These are phyloP conservation scores for Solanum chilense DNA, from an alignment of 257 asterid genomes.

Conservation along the genomic window DNA sequence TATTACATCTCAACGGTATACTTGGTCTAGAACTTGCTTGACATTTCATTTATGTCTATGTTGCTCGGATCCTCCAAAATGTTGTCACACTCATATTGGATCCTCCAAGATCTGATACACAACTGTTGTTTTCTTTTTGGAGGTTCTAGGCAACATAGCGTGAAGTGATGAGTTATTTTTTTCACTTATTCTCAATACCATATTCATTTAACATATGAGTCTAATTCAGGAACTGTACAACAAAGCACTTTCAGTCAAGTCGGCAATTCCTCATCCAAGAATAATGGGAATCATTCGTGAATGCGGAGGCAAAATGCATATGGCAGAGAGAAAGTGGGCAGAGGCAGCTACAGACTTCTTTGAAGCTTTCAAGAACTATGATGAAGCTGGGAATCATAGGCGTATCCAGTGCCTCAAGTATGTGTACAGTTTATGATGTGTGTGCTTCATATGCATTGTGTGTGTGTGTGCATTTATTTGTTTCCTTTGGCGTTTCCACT, in stretches of 20 bases:
- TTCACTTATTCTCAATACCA: background rate
- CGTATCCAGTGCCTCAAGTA: constrained; percentile 96
- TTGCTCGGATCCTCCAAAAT: background rate
- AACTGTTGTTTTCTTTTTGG: background rate
- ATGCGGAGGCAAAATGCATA: constrained; percentile 99
- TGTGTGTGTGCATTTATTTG: background rate
- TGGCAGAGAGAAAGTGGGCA: constrained; percentile 96
- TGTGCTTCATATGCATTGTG: background rate
- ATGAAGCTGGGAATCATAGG: constrained; percentile 96
- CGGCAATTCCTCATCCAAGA: constrained; percentile 99
- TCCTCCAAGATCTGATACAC: background rate
- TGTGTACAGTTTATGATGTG: background rate
- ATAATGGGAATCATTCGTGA: constrained; percentile 96
- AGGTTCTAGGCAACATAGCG: background rate
- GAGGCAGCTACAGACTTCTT: constrained; percentile 97
- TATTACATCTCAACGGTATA: background rate
- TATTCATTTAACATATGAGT: background rate
- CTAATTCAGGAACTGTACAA: constrained; percentile 64
- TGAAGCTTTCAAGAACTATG: constrained; percentile 96
- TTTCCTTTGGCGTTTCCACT: background rate
- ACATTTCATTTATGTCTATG: background rate
- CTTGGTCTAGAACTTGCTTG: background rate
- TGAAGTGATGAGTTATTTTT: background rate
- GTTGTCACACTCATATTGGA: background rate
- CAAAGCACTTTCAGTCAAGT: constrained; percentile 79